Evolutionary conservation across 306 rosid genomes (phyloP).

Genomic region (Malus sieversii): DNA sequence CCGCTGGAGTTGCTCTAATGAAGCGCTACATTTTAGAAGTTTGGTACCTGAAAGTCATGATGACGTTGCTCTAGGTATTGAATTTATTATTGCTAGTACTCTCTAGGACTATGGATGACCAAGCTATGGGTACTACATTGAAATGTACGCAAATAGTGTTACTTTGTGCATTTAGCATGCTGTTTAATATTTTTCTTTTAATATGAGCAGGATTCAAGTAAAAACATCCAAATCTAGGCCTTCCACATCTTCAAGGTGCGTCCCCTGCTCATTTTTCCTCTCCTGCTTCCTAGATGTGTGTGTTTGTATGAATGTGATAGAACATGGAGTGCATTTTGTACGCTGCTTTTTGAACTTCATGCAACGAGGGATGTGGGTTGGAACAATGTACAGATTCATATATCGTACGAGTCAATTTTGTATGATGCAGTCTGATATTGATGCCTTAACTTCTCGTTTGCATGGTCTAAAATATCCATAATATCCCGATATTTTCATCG

Average conservation of each 20-base stretch:
- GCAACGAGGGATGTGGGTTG: neutral
- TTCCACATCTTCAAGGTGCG: constrained; percentile 97
- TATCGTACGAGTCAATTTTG: neutral
- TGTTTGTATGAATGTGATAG: neutral
- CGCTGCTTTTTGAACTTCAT: neutral
- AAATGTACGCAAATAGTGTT: neutral
- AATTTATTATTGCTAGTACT: neutral
- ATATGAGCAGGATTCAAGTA: constrained; percentile 82
- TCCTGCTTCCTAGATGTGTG: neutral
- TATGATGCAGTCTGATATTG: neutral
- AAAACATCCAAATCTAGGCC: constrained; percentile 82
- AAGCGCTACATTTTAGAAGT: constrained; percentile 86
- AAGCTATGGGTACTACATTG: constrained; percentile 1
- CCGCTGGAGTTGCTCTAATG: too few species aligned
- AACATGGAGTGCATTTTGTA: neutral
- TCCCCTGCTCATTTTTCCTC: neutral
- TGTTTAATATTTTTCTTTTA: constrained; percentile 8
- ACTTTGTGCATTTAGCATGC: constrained; percentile 15
- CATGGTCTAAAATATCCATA: too few species aligned
- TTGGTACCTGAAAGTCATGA: constrained; percentile 73
- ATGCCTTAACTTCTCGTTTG: neutral
- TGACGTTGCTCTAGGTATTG: constrained; percentile 80
- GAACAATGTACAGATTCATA: neutral
- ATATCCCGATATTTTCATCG: too few species aligned
- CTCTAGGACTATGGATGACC: neutral